These are phyloP conservation scores for Aspergillus sp. DNA, from an alignment of 2,329 filamentous ascomycete species.

Conservation along the genomic window DNA sequence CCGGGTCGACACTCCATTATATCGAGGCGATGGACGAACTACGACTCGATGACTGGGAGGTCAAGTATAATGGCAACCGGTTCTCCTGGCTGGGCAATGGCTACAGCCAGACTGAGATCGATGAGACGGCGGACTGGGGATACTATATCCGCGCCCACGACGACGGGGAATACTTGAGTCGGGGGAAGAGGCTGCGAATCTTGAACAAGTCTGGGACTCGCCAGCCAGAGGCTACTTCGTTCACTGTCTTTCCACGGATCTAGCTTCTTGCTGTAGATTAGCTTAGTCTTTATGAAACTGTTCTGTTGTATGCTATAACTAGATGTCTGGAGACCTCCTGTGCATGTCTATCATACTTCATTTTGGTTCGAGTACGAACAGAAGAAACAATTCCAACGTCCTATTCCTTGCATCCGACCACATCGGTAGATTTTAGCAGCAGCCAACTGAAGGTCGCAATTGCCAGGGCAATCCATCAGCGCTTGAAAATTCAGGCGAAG, in stretches of 20 bases:
- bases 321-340: no score
- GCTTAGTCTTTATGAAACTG: no score
- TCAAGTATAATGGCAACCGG: slow-evolving; percentile 15
- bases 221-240: neutral
- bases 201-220: neutral
- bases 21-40: slow-evolving; percentile 18
- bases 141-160: slow-evolving; percentile 26
- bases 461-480: no score
- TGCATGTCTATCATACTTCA: no score
- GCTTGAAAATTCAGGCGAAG: no score
- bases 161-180: slow-evolving; percentile 12
- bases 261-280: neutral
- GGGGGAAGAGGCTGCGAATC: slow-evolving; percentile 3
- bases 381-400: no score
- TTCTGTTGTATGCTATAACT: no score
- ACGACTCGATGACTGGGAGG: slow-evolving; percentile 24
- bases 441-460: no score
- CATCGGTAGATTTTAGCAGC: no score
- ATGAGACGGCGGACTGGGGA: slow-evolving; percentile 15
- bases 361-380: no score
- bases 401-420: no score
- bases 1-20: slow-evolving; percentile 26
- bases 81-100: slow-evolving; percentile 25
- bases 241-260: slow-evolving; percentile 1
- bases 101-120: slow-evolving; percentile 16